Conservation (phyloP, 2,329 filamentous ascomycete species). For the Fusarium paranaense region DNA sequence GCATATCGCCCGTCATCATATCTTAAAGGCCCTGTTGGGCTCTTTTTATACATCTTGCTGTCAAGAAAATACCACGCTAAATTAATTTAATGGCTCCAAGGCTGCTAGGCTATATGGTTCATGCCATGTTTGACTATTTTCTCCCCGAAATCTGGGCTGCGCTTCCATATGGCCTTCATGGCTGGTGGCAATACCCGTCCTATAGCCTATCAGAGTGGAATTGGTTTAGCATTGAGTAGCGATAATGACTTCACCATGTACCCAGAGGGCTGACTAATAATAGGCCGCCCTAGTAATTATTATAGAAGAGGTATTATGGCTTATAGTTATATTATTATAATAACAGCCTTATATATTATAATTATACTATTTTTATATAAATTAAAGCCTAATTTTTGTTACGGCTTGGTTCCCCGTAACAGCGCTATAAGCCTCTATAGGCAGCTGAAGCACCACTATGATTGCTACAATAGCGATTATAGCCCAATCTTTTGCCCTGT, state of each 20-base stretch:
- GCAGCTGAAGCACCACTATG: too few species aligned
- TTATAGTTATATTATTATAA: too few species aligned
- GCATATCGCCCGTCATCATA: background rate
- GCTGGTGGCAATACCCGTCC: background rate
- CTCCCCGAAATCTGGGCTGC: background rate
- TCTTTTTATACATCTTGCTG: background rate
- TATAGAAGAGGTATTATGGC: too few species aligned
- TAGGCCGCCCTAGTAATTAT: too few species aligned
- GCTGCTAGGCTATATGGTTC: background rate
- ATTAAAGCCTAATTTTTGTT: too few species aligned
- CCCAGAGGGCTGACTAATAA: too few species aligned
- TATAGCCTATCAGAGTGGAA: background rate
- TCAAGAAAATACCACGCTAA: background rate
- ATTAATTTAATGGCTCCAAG: background rate
- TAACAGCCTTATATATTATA: too few species aligned
- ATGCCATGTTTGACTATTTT: background rate
- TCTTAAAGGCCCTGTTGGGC: background rate
- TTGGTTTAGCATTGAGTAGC: background rate
- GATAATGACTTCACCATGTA: background rate
- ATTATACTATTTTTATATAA: too few species aligned
- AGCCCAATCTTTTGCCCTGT: too few species aligned
- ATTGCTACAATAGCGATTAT: too few species aligned
- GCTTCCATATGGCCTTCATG: background rate
- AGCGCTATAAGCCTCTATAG: too few species aligned
- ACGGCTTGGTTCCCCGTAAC: too few species aligned